A percentile compares a stretch with the other conserved stretches of the same genome.
Evolutionary conservation across 208 protist genomes (phyloP).

Genomic region (Crithidia brevicula): DNA sequence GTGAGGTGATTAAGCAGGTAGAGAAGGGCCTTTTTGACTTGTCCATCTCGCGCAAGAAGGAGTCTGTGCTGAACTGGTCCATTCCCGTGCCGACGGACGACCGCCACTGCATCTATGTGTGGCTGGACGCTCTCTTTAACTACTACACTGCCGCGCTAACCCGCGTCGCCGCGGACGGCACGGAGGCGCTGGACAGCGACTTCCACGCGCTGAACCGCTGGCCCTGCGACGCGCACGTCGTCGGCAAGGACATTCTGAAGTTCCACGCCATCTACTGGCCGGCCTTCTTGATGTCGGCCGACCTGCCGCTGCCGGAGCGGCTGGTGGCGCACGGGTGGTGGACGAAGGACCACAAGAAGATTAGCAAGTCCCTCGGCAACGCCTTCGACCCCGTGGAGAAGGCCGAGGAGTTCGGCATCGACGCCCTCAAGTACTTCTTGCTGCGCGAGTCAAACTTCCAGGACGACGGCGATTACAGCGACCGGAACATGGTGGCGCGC

Average conservation of each 20-base stretch:
- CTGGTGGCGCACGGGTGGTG: constrained; percentile 96
- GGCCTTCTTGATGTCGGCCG: constrained; percentile 96
- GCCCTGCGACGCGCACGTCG: constrained; percentile 91
- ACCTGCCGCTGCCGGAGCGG: constrained; percentile 90
- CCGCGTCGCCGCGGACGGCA: constrained; percentile 44
- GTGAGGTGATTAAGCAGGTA: constrained; percentile 91
- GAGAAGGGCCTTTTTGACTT: constrained; percentile 94
- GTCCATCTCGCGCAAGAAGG: constrained; percentile 95
- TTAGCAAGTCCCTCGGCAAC: constrained; percentile 98
- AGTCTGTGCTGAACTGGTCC: constrained; percentile 95
- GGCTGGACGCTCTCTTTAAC: constrained; percentile 99
- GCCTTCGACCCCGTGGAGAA: constrained; percentile 94
- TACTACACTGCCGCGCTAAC: constrained; percentile 96
- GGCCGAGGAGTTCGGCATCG: constrained; percentile 83
- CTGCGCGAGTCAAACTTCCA: constrained; percentile 94
- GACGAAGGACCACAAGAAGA: constrained; percentile 96
- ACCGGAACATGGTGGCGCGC: constrained; percentile 81
- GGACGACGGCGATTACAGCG: constrained; percentile 96
- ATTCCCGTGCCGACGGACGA: constrained; percentile 97
- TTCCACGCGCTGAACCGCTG: constrained; percentile 54
- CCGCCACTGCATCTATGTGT: constrained; percentile 98
- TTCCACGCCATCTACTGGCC: constrained; percentile 99
- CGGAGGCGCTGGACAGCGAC: constrained; percentile 52
- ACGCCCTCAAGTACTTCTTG: constrained; percentile 96
- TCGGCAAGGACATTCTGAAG: constrained; percentile 99